These are phyloP conservation scores for Cryptosporidium xiaoi DNA, from an alignment of 169 alveolate species.

Conservation along the genomic window DNA sequence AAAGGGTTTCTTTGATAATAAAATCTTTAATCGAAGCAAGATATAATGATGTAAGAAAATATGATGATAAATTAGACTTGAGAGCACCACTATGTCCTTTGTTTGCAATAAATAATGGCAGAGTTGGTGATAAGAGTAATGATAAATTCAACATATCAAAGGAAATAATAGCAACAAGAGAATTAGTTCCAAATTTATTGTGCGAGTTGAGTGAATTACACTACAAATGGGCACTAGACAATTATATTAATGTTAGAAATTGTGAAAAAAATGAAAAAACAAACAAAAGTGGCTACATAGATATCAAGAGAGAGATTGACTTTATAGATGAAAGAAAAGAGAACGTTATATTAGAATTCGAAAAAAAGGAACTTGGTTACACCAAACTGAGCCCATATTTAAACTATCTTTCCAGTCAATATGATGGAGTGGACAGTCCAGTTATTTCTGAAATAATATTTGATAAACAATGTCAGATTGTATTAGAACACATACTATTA, in stretches of 20 bases:
- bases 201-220: slow-evolving; percentile 21
- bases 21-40: slow-evolving; percentile 19
- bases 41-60: slow-evolving; percentile 4
- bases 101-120: background rate
- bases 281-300: background rate
- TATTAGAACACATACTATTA: slow-evolving; percentile 35
- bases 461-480: slow-evolving; percentile 24
- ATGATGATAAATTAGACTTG: slow-evolving; percentile 2
- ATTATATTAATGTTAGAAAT: slow-evolving; percentile 35
- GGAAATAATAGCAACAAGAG: background rate
- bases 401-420: slow-evolving; percentile 67
- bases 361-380: background rate
- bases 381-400: slow-evolving; percentile 35
- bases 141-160: background rate
- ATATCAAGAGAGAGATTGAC: background rate
- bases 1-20: background rate
- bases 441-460: slow-evolving; percentile 17
- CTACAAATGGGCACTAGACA: slow-evolving; percentile 54
- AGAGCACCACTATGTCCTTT: slow-evolving; percentile 67
- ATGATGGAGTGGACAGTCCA: slow-evolving; percentile 75
- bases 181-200: background rate
- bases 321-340: too few relatives aligned
- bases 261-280: slow-evolving; percentile 18
- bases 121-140: background rate
- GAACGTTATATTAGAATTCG: too few relatives aligned